Conservation (phyloP, 441 rosid genomes). For the Mallotus japonicus region DNA sequence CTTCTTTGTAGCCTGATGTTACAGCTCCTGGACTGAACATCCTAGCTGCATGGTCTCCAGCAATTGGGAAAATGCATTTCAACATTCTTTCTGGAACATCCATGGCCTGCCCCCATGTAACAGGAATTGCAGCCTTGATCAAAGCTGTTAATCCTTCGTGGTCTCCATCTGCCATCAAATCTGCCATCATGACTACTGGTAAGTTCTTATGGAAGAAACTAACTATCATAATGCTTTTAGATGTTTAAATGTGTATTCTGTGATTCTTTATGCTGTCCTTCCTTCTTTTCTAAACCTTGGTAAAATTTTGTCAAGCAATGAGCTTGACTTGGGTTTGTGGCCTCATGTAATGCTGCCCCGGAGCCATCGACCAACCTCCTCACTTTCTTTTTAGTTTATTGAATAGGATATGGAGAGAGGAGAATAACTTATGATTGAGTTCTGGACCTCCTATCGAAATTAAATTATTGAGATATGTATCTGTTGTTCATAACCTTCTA, state of each 20-base stretch:
- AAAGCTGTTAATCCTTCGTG: conserved; percentile 63
- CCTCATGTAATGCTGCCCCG: not conserved
- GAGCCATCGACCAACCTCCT: not conserved
- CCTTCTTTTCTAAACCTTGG: not conserved
- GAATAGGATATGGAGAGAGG: not conserved
- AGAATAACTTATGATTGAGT: not conserved
- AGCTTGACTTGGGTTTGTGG: not conserved
- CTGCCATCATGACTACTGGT: conserved; percentile 79
- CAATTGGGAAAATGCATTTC: conserved; percentile 31
- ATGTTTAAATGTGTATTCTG: not conserved
- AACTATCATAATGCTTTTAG: not conserved
- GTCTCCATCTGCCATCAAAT: conserved; percentile 82
- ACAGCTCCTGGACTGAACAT: conserved; percentile 70
- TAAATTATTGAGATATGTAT: not conserved
- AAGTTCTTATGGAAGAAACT: conserved; percentile 9
- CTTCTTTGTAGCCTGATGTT: conserved; percentile 56
- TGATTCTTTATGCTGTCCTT: not conserved
- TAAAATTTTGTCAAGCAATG: not conserved
- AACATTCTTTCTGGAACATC: conserved; percentile 75
- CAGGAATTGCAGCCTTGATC: conserved; percentile 76
- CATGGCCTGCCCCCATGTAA: conserved; percentile 90
- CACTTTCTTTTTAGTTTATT: not conserved
- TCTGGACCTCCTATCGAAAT: too few species aligned
- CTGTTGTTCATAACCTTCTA: conserved; percentile 3
- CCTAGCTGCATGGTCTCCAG: conserved; percentile 66